Conservation (phyloP, 805 yeast species). For the Starmerella sp. region DNA sequence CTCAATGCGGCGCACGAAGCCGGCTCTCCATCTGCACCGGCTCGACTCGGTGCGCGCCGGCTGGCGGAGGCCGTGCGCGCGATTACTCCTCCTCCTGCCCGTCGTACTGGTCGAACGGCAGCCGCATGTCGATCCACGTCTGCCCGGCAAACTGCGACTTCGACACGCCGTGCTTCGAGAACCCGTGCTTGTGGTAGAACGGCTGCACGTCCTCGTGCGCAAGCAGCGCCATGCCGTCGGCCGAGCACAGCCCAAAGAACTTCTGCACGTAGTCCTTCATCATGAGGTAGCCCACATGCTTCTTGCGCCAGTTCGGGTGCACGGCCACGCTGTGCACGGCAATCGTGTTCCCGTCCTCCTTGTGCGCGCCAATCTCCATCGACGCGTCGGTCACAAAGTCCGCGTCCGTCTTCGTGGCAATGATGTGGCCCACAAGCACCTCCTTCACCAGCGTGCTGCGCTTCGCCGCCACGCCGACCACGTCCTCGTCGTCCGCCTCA, state of each 20-base stretch:
- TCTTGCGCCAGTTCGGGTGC: constrained; percentile 65
- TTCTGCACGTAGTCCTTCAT: constrained; percentile 86
- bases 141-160: constrained; percentile 46
- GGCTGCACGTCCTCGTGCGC: constrained; percentile 59
- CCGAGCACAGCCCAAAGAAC: constrained; percentile 75
- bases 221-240: constrained; percentile 61
- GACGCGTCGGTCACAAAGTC: constrained; percentile 15
- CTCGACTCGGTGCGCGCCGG: too few species aligned
- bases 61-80: too few species aligned
- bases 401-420: constrained; percentile 19
- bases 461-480: constrained; percentile 54
- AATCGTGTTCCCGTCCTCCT: constrained; percentile 59
- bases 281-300: constrained; percentile 70
- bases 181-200: constrained; percentile 76
- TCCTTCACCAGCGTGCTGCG: constrained; percentile 40
- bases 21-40: too few species aligned
- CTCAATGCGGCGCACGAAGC: too few species aligned
- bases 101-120: constrained; percentile 23
- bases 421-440: constrained; percentile 37
- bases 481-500: constrained; percentile 21
- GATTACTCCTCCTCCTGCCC: constrained; percentile 11
- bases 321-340: constrained; percentile 78
- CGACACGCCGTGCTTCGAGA: constrained; percentile 56
- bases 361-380: constrained; percentile 43
- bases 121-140: constrained; percentile 37